Conservation (phyloP, 202 grass and related monocot genomes). For the Elaeis oleifera region DNA sequence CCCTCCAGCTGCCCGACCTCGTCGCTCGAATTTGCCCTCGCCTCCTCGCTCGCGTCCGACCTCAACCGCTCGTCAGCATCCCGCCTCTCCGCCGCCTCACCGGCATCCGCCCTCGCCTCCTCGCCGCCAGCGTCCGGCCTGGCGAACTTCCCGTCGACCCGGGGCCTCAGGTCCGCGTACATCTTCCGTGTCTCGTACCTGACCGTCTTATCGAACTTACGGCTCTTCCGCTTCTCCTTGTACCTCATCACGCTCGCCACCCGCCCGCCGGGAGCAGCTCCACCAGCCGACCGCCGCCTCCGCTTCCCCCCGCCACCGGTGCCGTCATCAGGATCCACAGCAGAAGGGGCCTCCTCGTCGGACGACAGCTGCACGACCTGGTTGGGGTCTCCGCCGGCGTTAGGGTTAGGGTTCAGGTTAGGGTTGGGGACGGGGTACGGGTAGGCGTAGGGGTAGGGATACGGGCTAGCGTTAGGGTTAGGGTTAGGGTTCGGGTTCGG, state of each 20-base stretch:
- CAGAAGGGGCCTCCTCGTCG: conserved; percentile 2
- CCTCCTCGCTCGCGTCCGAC: too few relatives aligned
- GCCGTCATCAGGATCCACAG: background rate
- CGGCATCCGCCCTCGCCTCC: conserved; percentile 12
- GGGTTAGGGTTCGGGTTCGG: conserved; percentile 14
- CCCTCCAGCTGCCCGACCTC: too few relatives aligned
- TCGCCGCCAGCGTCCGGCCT: conserved; percentile 5
- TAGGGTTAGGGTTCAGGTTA: conserved; percentile 14
- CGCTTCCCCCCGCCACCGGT: background rate
- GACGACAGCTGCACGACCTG: conserved; percentile 19
- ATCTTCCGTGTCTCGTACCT: conserved; percentile 21
- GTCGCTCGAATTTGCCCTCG: too few relatives aligned
- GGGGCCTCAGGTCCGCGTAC: conserved; percentile 19
- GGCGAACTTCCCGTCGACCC: conserved; percentile 24
- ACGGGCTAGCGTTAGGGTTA: background rate
- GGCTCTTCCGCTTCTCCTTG: conserved; percentile 27
- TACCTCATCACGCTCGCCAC: conserved; percentile 28
- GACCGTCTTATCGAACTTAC: conserved; percentile 8
- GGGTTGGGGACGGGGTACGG: conserved; percentile 10
- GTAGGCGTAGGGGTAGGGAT: background rate
- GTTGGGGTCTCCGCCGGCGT: background rate
- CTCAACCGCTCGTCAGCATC: background rate
- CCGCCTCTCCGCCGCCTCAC: conserved; percentile 4
- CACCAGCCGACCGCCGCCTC: background rate
- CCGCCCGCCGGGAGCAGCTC: background rate